Conservation (phyloP, 352 stramenopile species). For the Pythium periplocum region DNA sequence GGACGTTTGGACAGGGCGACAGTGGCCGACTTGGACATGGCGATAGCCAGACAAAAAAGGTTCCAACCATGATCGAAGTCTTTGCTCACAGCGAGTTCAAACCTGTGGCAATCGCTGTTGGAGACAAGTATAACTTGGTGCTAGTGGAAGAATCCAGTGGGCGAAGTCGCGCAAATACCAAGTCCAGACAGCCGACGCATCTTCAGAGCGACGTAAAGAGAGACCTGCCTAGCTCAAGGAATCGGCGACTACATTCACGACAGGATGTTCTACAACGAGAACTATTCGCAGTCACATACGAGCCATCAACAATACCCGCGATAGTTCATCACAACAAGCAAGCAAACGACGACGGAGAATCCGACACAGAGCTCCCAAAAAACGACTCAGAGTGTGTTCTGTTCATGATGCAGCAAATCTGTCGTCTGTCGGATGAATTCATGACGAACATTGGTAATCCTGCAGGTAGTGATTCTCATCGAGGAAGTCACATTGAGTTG, state of each 20-base stretch:
- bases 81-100: conserved; percentile 42
- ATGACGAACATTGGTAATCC: not conserved
- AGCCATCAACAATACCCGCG: not conserved
- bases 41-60: conserved; percentile 56
- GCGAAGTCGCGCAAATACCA: too few species aligned
- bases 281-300: not conserved
- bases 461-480: not conserved
- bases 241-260: not conserved
- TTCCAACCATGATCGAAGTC: conserved; percentile 48
- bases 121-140: conserved; percentile 85
- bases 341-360: too few species aligned
- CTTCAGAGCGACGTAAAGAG: not conserved
- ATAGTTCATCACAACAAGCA: too few species aligned
- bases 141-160: conserved; percentile 34
- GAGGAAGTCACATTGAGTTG: not conserved
- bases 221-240: not conserved
- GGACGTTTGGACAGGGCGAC: conserved; percentile 79
- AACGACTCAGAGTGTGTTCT: not conserved
- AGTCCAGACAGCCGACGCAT: too few species aligned
- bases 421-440: not conserved
- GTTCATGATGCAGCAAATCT: not conserved
- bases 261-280: not conserved
- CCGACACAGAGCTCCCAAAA: too few species aligned
- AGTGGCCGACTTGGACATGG: conserved; percentile 74
- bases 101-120: conserved; percentile 72